Conservation (phyloP, 768 basidiomycete genomes). For the Favolaschia claudopus region DNA sequence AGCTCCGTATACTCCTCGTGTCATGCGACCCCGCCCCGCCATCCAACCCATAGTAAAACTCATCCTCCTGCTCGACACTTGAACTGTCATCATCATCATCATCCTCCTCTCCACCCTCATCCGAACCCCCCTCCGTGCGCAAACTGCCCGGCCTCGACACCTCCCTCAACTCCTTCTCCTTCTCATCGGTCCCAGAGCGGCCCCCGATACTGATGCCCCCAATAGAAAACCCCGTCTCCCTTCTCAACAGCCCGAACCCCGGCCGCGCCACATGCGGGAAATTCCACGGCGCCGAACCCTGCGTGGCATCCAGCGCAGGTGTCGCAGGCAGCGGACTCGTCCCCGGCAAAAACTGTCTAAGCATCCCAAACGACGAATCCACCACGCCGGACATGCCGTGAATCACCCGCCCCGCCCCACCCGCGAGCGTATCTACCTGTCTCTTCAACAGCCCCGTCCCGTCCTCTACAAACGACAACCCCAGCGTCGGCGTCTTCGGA, state of each 20-base stretch:
- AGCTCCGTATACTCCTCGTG: conserved; percentile 81
- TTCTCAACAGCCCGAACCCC: conserved; percentile 72
- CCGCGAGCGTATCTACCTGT: conserved; percentile 79
- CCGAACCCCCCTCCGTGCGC: conserved; percentile 46
- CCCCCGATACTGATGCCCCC: conserved; percentile 44
- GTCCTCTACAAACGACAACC: conserved; percentile 53
- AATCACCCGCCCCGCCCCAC: conserved; percentile 83
- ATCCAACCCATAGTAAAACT: conserved; percentile 42
- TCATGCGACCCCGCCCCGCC: conserved; percentile 52
- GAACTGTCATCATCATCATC: conserved; percentile 46
- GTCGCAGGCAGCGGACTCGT: conserved; percentile 34
- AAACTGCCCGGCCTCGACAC: conserved; percentile 53
- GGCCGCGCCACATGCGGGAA: conserved; percentile 42
- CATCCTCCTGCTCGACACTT: conserved; percentile 48
- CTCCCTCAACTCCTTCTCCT: conserved; percentile 55
- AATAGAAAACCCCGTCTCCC: conserved; percentile 85
- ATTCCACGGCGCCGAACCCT: conserved; percentile 49
- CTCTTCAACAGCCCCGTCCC: conserved; percentile 71
- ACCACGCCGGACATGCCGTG: conserved; percentile 89
- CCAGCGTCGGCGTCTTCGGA: conserved; percentile 49
- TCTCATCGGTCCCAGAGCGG: conserved; percentile 40
- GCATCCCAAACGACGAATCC: conserved; percentile 88
- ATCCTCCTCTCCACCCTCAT: conserved; percentile 52
- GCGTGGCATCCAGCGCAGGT: conserved; percentile 21
- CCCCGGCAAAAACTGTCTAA: conserved; percentile 77